phyloP scores from a whole-genome alignment of 306 rosid genomes.

The Dicorynia guianensis region DNA sequence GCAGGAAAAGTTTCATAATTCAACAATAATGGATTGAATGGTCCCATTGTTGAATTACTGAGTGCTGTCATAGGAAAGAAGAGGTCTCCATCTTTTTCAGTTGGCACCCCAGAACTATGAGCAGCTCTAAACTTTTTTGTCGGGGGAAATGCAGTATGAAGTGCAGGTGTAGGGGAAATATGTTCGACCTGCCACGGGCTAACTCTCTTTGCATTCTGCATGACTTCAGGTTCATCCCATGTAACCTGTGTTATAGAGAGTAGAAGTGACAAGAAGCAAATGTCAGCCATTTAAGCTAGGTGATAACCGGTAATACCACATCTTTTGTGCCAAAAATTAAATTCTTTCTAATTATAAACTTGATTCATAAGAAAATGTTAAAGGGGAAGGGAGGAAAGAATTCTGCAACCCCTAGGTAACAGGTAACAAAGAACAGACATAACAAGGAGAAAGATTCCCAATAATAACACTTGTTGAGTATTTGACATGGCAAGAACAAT shows the following conservation, averaged over 20 bases:
- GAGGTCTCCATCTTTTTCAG: conserved; percentile 52
- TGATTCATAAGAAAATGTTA: neutral
- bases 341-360: neutral
- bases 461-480: neutral
- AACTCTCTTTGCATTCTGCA: conserved; percentile 59
- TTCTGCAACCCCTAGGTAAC: neutral
- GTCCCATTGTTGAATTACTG: conserved; percentile 58
- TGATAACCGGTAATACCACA: neutral
- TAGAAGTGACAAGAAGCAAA: conserved; percentile 1
- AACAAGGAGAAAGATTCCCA: neutral
- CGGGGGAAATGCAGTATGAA: conserved; percentile 44
- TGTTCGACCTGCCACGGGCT: conserved; percentile 76
- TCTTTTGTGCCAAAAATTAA: neutral
- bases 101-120: conserved; percentile 37
- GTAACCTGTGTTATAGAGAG: conserved; percentile 52
- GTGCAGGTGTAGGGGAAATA: conserved; percentile 41
- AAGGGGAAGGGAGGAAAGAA: neutral
- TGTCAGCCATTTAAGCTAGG: conserved; percentile 13
- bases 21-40: conserved; percentile 56
- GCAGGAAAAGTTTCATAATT: conserved; percentile 67
- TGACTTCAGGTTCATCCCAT: conserved; percentile 72
- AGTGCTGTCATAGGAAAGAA: conserved; percentile 43
- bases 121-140: conserved; percentile 58
- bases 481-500: conserved; percentile 3
- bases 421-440: neutral